Percentiles rank a stretch among this genome's conserved stretches.
Evolutionary conservation across 208 protist genomes (phyloP).

Genomic region (Leishmania tarentolae): DNA sequence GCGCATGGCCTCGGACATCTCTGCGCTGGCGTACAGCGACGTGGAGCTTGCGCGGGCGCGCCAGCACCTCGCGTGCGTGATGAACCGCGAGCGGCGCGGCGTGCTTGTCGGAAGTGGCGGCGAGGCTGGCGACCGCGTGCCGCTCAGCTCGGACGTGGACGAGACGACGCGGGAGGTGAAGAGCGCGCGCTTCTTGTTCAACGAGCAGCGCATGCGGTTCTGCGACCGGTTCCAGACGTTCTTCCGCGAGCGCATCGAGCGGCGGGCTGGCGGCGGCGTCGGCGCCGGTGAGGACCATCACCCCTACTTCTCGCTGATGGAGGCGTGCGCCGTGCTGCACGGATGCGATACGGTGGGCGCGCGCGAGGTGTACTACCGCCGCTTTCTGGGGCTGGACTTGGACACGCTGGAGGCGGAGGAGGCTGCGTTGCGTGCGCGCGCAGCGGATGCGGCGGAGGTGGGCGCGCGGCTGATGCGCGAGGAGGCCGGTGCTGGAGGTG

Average conservation of each 20-base stretch:
- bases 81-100: conserved; percentile 78
- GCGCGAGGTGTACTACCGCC: conserved; percentile 66
- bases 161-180: conserved; percentile 61
- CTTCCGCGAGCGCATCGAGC: conserved; percentile 47
- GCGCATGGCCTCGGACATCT: conserved; percentile 60
- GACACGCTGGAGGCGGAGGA: conserved; percentile 67
- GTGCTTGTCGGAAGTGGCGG: conserved; percentile 51
- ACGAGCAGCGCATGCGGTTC: conserved; percentile 77
- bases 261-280: conserved; percentile 7
- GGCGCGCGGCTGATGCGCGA: conserved; percentile 6
- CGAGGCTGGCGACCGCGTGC: conserved; percentile 55
- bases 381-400: conserved; percentile 69
- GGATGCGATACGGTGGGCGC: conserved; percentile 69
- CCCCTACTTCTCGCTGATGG: conserved; percentile 85
- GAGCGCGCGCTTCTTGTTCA: conserved; percentile 83
- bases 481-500: conserved; percentile 1
- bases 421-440: conserved; percentile 44
- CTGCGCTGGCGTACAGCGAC: conserved; percentile 75
- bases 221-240: conserved; percentile 88
- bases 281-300: conserved; percentile 42
- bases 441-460: conserved; percentile 40
- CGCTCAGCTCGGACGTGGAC: conserved; percentile 68
- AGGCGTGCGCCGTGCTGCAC: conserved; percentile 85
- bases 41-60: conserved; percentile 61
- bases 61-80: conserved; percentile 66